Conservation (phyloP, 2,329 filamentous ascomycete species). For the Aspergillus japonicus region DNA sequence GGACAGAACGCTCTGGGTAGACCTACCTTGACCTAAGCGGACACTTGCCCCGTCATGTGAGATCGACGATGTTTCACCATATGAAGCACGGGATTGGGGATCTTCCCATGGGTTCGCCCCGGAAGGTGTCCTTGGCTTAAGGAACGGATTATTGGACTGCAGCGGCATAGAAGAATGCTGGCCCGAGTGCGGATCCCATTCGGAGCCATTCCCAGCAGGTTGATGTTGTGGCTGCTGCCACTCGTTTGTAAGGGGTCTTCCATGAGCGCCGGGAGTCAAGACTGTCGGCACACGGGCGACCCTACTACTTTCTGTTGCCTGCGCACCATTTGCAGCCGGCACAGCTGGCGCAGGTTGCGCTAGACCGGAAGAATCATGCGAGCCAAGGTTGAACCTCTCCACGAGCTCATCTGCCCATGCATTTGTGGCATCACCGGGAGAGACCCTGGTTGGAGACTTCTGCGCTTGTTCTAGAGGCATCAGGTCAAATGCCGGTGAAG, state of each 20-base stretch:
- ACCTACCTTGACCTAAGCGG: constrained; percentile 32
- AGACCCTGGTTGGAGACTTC: constrained; percentile 33
- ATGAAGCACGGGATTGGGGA: constrained; percentile 16
- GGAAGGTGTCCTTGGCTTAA: constrained; percentile 28
- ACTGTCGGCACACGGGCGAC: constrained; percentile 23
- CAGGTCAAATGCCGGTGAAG: constrained; percentile 38
- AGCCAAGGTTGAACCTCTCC: constrained; percentile 20
- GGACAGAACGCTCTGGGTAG: not conserved
- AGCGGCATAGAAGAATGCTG: constrained; percentile 27
- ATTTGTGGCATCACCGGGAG: constrained; percentile 28
- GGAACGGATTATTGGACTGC: constrained; percentile 42
- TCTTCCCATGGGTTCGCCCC: constrained; percentile 23
- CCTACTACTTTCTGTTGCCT: constrained; percentile 8
- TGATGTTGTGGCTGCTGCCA: constrained; percentile 15
- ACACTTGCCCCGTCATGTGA: constrained; percentile 25
- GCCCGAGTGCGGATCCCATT: constrained; percentile 21
- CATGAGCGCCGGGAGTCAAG: constrained; percentile 23
- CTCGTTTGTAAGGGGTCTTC: constrained; percentile 23
- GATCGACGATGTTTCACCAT: constrained; percentile 19
- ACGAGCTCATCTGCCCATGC: constrained; percentile 34
- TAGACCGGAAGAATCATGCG: constrained; percentile 10
- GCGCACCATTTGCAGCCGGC: not conserved
- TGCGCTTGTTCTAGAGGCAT: constrained; percentile 41
- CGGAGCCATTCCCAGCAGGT: constrained; percentile 11
- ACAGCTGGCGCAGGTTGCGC: constrained; percentile 7